These are phyloP conservation scores for Trichocomaceae sp. DNA, from an alignment of 2,329 filamentous ascomycete genomes.

Conservation along the genomic window DNA sequence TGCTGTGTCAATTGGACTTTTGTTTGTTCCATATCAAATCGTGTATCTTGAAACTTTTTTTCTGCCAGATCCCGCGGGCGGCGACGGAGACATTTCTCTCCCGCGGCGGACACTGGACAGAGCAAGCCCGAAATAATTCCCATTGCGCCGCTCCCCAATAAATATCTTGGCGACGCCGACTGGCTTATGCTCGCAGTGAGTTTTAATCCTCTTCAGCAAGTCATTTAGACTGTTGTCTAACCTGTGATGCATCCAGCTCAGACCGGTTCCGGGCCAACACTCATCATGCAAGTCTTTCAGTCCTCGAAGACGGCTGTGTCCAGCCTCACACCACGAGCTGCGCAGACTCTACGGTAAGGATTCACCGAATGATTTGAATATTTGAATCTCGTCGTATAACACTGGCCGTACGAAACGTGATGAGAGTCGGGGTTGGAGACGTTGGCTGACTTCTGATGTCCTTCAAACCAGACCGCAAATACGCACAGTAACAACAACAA, in stretches of 20 bases:
- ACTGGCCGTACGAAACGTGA: not conserved
- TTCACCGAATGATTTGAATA: not conserved
- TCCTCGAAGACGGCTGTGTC: conserved; percentile 25
- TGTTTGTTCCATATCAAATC: not conserved
- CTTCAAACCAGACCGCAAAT: conserved; percentile 1
- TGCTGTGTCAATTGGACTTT: not conserved
- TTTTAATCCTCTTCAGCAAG: not conserved
- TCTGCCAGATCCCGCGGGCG: conserved; percentile 6
- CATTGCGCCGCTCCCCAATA: not conserved
- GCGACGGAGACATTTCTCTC: conserved; percentile 7
- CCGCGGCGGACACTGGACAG: not conserved
- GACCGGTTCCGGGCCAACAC: not conserved
- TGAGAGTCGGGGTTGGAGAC: not conserved
- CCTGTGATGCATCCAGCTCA: not conserved
- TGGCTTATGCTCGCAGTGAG: not conserved
- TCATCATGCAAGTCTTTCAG: conserved; percentile 29
- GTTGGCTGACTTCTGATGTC: not conserved
- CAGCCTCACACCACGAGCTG: conserved; percentile 17
- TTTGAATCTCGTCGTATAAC: not conserved
- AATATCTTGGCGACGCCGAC: not conserved
- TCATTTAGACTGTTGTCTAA: not conserved
- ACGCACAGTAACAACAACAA: not conserved
- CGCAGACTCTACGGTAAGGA: conserved; percentile 6
- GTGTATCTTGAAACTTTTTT: not conserved
- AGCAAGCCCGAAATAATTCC: not conserved